Evolutionary conservation across 306 rosid species (phyloP), one percentile per base, ranked within the genome.

Genomic region (Crotalaria pallida): DNA sequence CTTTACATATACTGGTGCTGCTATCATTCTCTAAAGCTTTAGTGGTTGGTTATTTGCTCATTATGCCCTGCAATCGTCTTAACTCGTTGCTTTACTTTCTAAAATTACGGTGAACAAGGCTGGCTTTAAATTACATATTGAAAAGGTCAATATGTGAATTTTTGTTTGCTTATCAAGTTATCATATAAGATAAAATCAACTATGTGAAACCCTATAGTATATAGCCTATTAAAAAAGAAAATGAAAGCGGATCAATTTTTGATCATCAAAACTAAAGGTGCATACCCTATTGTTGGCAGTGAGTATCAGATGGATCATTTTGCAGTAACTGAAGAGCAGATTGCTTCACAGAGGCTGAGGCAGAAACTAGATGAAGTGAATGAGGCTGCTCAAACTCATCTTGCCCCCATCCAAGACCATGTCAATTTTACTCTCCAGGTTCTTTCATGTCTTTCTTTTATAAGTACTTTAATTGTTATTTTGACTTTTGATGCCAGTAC

Each of bases 341-440:
- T 87, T 11, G 94, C 87, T 69, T 69, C 91, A 0, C 94, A 88
- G 76, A 87, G 88, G 69, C 48, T 90, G 61, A 79, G 75, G 74
- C 98, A 87, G 36, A 90, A 84, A 79, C 90, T 93, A 7, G 80
- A 88, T 22, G 88, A 90, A 45, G 96, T 90, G 23, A 90, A 90
- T 67, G 58, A 51, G 44, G 98, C 98, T 21, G 98, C 98, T 34
- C 93, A 90, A 47, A 61, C 77, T 7, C 51, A 81, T 52, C 96
- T 93, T 24, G 66, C 88, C 71, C 97, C 96, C 27, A 17, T 93
- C 51, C 98, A 93, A 69, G 98, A 93, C 82, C 85, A 85, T 75
- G 98, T 93, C 86, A 93, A 93, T 80, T 93, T 82, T 75, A 88
- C 91, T 16, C 98, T 92, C 34, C 98, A 92, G 98, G 96, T 92